Conservation (phyloP, 2,329 filamentous ascomycete genomes). For the Aureobasidium sp. region DNA sequence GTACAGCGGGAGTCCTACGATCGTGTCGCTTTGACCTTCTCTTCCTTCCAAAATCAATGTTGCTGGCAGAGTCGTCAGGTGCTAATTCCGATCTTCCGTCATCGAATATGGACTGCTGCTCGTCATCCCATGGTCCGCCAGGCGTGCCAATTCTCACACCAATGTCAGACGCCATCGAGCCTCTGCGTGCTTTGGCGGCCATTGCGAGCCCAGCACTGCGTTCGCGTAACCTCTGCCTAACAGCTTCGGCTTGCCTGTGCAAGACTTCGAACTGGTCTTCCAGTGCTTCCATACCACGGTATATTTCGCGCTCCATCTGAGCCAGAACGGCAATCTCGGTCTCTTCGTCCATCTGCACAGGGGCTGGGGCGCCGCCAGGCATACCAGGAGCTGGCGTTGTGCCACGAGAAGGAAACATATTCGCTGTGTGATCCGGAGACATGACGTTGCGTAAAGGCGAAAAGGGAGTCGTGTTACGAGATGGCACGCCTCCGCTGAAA, state of each 20-base stretch:
- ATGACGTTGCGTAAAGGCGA: slow-evolving; percentile 26
- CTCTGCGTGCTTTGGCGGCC: slow-evolving; percentile 53
- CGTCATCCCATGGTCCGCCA: slow-evolving; percentile 29
- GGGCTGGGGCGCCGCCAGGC: slow-evolving; percentile 40
- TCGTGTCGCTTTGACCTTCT: slow-evolving; percentile 53
- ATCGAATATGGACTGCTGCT: slow-evolving; percentile 27
- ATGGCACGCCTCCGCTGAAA: slow-evolving; percentile 47
- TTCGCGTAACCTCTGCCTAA: slow-evolving; percentile 72
- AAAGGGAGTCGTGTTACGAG: slow-evolving; percentile 45
- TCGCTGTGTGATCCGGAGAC: slow-evolving; percentile 18
- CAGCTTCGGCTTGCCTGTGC: slow-evolving; percentile 75
- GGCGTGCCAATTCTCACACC: slow-evolving; percentile 39
- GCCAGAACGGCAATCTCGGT: slow-evolving; percentile 84
- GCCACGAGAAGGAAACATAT: slow-evolving; percentile 28
- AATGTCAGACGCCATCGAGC: slow-evolving; percentile 44
- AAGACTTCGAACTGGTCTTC: slow-evolving; percentile 91
- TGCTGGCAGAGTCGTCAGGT: slow-evolving; percentile 74
- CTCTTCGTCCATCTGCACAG: slow-evolving; percentile 87
- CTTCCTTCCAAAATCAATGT: slow-evolving; percentile 66
- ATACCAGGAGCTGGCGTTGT: slow-evolving; percentile 27
- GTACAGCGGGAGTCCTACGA: slow-evolving; percentile 58
- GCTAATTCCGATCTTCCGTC: slow-evolving; percentile 49
- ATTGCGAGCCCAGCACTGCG: slow-evolving; percentile 70
- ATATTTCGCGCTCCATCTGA: slow-evolving; percentile 90
- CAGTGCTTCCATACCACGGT: slow-evolving; percentile 84